Conservation (phyloP, 257 asterid species). For the Marsdenia floribunda region DNA sequence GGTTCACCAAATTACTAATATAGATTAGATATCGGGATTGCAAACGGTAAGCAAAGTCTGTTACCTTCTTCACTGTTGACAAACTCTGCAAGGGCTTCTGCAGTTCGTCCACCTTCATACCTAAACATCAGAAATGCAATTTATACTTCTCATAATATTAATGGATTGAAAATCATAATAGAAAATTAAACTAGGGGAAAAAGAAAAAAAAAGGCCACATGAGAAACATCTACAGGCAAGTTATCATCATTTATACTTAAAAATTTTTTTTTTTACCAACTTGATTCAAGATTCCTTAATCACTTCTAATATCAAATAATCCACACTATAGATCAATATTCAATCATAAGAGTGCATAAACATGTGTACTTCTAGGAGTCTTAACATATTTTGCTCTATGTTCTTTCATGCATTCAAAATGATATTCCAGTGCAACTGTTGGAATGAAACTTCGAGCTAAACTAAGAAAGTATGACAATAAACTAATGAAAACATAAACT, state of each 20-base stretch:
- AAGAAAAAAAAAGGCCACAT: constrained; percentile 3
- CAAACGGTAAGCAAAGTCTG: constrained; percentile 4
- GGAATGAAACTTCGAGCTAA: not conserved
- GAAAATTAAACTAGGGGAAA: constrained; percentile 1
- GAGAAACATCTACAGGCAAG: not conserved
- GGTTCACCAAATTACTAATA: not conserved
- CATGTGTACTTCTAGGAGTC: not conserved
- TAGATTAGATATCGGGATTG: not conserved
- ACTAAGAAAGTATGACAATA: too few species aligned
- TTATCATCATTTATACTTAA: not conserved
- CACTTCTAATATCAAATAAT: not conserved
- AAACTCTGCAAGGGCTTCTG: constrained; percentile 78
- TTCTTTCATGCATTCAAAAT: not conserved
- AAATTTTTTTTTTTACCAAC: not conserved
- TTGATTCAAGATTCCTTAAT: not conserved
- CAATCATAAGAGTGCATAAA: not conserved
- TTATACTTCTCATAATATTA: constrained; percentile 4
- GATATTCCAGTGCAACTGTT: not conserved
- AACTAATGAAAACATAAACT: too few species aligned
- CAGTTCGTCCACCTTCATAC: constrained; percentile 75
- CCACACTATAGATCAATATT: not conserved
- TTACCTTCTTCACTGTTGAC: constrained; percentile 84
- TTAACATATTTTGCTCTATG: not conserved
- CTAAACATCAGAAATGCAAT: constrained; percentile 28
- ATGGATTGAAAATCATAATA: not conserved